Evolutionary conservation across 2,329 filamentous ascomycete genomes (phyloP).

Genomic region (Ceratocystis papillata): DNA sequence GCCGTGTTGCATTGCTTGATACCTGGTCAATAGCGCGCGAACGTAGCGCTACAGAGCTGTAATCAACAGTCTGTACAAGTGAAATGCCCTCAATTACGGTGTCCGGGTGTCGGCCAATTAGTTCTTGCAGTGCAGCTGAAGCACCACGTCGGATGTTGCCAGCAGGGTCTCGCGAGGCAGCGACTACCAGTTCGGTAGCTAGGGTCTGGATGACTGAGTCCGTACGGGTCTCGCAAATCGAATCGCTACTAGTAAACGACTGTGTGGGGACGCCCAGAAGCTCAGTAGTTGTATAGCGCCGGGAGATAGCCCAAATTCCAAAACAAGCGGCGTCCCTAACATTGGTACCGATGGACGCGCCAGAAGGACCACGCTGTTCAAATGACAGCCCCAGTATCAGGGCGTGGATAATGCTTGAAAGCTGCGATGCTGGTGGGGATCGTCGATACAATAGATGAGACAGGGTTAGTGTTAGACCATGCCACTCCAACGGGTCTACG

Average conservation of each 20-base stretch:
- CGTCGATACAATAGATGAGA: constrained; percentile 77
- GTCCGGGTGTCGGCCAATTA: constrained; percentile 86
- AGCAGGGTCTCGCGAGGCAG: constrained; percentile 75
- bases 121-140: constrained; percentile 85
- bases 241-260: constrained; percentile 36
- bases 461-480: constrained; percentile 79
- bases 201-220: constrained; percentile 60
- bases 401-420: constrained; percentile 64
- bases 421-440: constrained; percentile 59
- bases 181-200: constrained; percentile 67
- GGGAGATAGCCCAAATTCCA: constrained; percentile 83
- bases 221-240: constrained; percentile 27
- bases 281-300: constrained; percentile 74
- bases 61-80: constrained; percentile 83
- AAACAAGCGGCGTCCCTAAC: constrained; percentile 94
- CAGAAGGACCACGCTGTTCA: constrained; percentile 75
- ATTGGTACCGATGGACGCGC: constrained; percentile 76
- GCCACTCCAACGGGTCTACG: constrained; percentile 78
- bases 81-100: constrained; percentile 70
- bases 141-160: constrained; percentile 89
- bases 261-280: constrained; percentile 51
- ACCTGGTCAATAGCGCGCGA: constrained; percentile 72
- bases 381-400: constrained; percentile 73
- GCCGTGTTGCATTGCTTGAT: constrained; percentile 53
- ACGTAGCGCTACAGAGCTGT: constrained; percentile 81